Conservation (phyloP, 2,329 filamentous ascomycete species). For the Sphaerulina vaccinii region DNA sequence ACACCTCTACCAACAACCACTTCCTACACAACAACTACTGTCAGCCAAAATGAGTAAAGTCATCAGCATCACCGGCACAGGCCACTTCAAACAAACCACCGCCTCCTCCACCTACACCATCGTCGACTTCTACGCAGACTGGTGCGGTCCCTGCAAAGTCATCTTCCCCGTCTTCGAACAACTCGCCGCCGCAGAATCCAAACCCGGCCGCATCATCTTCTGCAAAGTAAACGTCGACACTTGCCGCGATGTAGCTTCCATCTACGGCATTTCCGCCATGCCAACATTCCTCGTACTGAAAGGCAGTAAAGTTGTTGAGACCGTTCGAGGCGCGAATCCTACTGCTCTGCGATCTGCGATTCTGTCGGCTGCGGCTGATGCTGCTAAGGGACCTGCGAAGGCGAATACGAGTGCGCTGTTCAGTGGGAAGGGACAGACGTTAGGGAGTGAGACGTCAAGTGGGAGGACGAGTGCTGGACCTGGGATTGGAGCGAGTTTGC, state of each 20-base stretch:
- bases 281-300: constrained; percentile 52
- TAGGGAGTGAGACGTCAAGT: constrained; percentile 29
- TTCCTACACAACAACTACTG: no score
- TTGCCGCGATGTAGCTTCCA: constrained; percentile 50
- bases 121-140: constrained; percentile 42
- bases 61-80: constrained; percentile 32
- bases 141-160: constrained; percentile 58
- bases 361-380: constrained; percentile 45
- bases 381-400: constrained; percentile 39
- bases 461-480: neutral
- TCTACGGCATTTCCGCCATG: constrained; percentile 54
- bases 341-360: constrained; percentile 49
- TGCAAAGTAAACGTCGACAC: constrained; percentile 57
- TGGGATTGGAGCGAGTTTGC: constrained; percentile 12
- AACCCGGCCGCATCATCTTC: constrained; percentile 50
- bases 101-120: constrained; percentile 36
- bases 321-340: constrained; percentile 51
- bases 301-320: constrained; percentile 45
- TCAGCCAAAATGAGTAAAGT: constrained; percentile 31
- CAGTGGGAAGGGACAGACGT: constrained; percentile 44
- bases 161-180: constrained; percentile 54
- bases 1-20: no score
- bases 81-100: constrained; percentile 35
- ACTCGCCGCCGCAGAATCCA: constrained; percentile 51
- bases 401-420: constrained; percentile 34